Evolutionary conservation across 2,329 filamentous ascomycete species (phyloP).

Genomic region (Fonsecaea monophora): DNA sequence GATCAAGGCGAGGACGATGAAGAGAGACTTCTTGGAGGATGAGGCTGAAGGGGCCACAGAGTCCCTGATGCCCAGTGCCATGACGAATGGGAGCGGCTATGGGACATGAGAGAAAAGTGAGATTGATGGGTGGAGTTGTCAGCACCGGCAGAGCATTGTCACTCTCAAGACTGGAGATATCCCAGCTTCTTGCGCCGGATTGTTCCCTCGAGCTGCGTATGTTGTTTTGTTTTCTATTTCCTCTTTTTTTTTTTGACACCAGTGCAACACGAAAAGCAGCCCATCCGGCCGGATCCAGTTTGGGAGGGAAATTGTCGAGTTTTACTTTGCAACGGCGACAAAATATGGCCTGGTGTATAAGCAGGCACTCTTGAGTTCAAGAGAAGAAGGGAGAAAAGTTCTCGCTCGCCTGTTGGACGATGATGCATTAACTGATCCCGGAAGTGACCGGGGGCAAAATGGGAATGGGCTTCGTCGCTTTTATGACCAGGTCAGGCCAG

Average conservation of each 20-base stretch:
- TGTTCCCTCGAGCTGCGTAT: not conserved
- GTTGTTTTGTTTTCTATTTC: not conserved
- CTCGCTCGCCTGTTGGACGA: not conserved
- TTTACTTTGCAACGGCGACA: not conserved
- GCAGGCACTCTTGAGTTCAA: not conserved
- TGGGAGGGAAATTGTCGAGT: not conserved
- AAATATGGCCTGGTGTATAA: not conserved
- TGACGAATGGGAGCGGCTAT: slow-evolving; percentile 37
- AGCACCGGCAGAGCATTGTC: not conserved
- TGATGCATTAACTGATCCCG: not conserved
- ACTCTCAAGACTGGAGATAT: not conserved
- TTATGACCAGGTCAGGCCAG: not conserved
- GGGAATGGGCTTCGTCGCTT: no score
- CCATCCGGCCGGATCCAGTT: not conserved
- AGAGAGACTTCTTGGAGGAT: slow-evolving; percentile 38
- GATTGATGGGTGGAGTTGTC: not conserved
- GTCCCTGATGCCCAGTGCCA: slow-evolving; percentile 36
- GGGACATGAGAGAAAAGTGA: slow-evolving; percentile 29
- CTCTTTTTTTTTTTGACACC: not conserved
- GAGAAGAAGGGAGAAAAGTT: not conserved
- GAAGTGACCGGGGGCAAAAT: not conserved
- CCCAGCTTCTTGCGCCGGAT: not conserved
- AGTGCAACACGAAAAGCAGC: slow-evolving; percentile 2
- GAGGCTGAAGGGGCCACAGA: slow-evolving; percentile 41
- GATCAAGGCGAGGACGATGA: slow-evolving; percentile 51